These are phyloP conservation scores for Fusarium mexicanum DNA, from an alignment of 2,329 filamentous ascomycete species.

Conservation along the genomic window DNA sequence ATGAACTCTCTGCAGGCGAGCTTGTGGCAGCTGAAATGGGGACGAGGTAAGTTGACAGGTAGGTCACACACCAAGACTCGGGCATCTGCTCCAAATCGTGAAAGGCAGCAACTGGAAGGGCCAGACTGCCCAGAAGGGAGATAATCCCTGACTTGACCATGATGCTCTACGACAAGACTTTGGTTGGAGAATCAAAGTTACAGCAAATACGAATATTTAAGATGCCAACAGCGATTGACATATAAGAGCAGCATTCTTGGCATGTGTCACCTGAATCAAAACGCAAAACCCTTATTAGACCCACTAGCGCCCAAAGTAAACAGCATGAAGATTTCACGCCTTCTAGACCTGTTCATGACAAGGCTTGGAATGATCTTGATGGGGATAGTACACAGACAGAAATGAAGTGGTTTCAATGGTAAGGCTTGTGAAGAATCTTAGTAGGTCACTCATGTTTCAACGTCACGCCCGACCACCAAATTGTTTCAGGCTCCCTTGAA, in stretches of 20 bases:
- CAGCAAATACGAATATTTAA: neutral
- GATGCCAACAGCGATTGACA: neutral
- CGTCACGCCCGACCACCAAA: neutral
- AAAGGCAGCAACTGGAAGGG: neutral
- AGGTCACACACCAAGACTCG: neutral
- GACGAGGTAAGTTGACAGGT: neutral
- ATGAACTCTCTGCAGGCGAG: neutral
- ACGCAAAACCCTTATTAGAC: fast-evolving
- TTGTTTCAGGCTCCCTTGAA: neutral
- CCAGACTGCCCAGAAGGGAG: neutral
- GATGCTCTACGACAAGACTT: neutral
- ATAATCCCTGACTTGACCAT: neutral
- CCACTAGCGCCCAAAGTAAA: neutral
- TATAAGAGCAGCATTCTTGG: neutral
- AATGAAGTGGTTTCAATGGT: neutral
- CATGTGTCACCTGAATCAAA: neutral
- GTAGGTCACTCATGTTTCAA: neutral
- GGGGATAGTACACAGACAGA: neutral
- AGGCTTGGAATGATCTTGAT: neutral
- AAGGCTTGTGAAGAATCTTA: neutral
- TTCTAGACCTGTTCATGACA: neutral
- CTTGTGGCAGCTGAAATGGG: neutral
- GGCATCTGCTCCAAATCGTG: neutral
- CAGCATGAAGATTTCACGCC: fast-evolving
- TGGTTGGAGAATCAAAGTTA: neutral